Evolutionary conservation across 768 basidiomycete species (phyloP), one percentile per base, ranked within the genome.

Genomic region (Kwoniella botswanensis): DNA sequence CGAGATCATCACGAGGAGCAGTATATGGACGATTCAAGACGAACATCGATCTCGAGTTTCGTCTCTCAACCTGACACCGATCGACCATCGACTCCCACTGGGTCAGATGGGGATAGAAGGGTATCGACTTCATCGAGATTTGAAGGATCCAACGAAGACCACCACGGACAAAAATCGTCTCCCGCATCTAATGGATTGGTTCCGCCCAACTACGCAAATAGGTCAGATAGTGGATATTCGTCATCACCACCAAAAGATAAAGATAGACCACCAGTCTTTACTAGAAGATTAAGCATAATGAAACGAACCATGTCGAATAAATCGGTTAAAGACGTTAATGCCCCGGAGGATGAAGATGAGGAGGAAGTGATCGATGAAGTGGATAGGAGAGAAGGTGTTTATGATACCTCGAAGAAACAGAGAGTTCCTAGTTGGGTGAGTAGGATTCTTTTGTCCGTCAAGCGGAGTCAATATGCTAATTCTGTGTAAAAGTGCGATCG

Each of bases 371-470:
- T 74, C 29, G 65, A 68, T 26, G 68, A 67, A 46, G 71, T 68
- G 64, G 82, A 83, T 72, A 73, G 63, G 18, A 54, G 82, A 17
- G 76, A 80, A 65, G 82, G 82, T 1, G 78, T 82, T 6, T 83
- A 83, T 65, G 82, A 83, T 64, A 78, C 74, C 26, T 81, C 80
- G 5, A 81, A 82, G 59, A 83, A 83, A 70, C 81, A 83, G 65
- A 65, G 82, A 26, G 82, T 83, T 1, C 82, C 82, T 0, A 83
- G 82, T 67, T 83, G 82, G 82, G 82, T 83, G 53, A 73, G 82
- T 74, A 3, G 29, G 22, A 35, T n/a, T 2, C 7, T 43, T 17
- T 4, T 56, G 4, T 9, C 12, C 26, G 82, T 79, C 81, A 46
- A 73, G 82, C 73, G 4, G n/a, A 21, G 21, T 18, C 0, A 12